Percentiles rank a stretch among this genome's conserved stretches.
These are phyloP conservation scores for Diddensiella santjacobensis DNA, from an alignment of 805 yeast genomes.

Conservation along the genomic window DNA sequence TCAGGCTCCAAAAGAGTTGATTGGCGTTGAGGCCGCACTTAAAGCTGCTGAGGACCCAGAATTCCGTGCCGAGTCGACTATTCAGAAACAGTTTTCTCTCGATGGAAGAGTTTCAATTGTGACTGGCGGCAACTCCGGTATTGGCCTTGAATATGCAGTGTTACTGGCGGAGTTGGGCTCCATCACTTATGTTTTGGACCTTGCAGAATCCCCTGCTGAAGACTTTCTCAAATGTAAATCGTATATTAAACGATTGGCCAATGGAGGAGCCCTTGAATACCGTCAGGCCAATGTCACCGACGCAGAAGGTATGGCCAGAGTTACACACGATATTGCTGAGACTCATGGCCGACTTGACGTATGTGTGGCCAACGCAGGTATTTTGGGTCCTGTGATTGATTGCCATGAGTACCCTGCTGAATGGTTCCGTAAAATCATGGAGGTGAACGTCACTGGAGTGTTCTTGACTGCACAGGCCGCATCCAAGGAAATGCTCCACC, in stretches of 20 bases:
- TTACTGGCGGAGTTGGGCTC: conserved; percentile 44
- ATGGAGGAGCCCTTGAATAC: conserved; percentile 37
- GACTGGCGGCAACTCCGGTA: conserved; percentile 44
- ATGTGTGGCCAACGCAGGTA: conserved; percentile 74
- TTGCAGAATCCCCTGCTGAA: conserved; percentile 25
- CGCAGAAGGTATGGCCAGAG: conserved; percentile 33
- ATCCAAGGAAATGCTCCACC: conserved; percentile 57
- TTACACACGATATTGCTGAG: conserved; percentile 44
- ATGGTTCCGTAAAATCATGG: conserved; percentile 61
- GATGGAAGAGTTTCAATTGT: conserved; percentile 42
- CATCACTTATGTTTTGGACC: conserved; percentile 37
- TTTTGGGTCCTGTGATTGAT: conserved; percentile 39
- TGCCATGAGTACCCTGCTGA: conserved; percentile 52
- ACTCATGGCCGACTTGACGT: conserved; percentile 59
- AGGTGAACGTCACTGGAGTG: conserved; percentile 67
- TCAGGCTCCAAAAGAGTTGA: conserved; percentile 25
- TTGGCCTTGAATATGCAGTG: conserved; percentile 42
- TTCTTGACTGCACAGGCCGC: conserved; percentile 66
- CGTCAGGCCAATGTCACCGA: conserved; percentile 50
- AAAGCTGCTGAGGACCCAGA: conserved; percentile 25
- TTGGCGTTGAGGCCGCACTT: conserved; percentile 31
- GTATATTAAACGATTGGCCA: conserved; percentile 27
- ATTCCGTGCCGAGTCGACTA: conserved; percentile 23
- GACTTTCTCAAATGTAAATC: conserved; percentile 26
- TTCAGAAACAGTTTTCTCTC: conserved; percentile 40